Conservation (phyloP, 805 yeast species). For the Maudiozyma barnettii region DNA sequence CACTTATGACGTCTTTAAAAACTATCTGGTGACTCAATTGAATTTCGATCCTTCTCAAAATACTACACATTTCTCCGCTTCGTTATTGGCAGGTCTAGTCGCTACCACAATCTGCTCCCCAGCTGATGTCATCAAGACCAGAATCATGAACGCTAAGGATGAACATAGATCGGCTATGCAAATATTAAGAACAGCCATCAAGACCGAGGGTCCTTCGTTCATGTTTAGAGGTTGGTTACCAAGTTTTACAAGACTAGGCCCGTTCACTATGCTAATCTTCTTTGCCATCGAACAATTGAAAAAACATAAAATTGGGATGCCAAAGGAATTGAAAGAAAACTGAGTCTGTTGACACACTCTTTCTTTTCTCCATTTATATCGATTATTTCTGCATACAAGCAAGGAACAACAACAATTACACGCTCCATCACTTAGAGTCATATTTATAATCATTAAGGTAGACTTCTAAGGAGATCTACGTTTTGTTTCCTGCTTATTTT, state of each 20-base stretch:
- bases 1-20: constrained; percentile 70
- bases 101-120: constrained; percentile 92
- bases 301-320: constrained; percentile 43
- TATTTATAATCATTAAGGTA: too few relatives aligned
- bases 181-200: constrained; percentile 47
- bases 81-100: constrained; percentile 72
- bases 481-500: too few relatives aligned
- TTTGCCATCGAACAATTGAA: constrained; percentile 59
- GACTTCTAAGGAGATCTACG: too few relatives aligned
- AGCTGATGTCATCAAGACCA: constrained; percentile 81
- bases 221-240: constrained; percentile 91
- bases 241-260: constrained; percentile 76
- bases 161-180: constrained; percentile 38
- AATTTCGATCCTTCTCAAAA: constrained; percentile 50
- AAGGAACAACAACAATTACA: too few relatives aligned
- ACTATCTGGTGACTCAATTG: constrained; percentile 40
- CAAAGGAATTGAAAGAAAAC: constrained; percentile 5
- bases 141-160: constrained; percentile 61
- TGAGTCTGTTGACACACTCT: too few relatives aligned
- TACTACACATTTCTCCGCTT: constrained; percentile 69
- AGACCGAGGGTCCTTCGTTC: constrained; percentile 64
- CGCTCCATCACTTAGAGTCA: too few relatives aligned
- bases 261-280: constrained; percentile 65
- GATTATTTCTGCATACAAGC: too few relatives aligned
- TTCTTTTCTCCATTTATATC: too few relatives aligned